phyloP scores from a whole-genome alignment of 2,329 filamentous ascomycete species.

The Lasiodiplodia sp. region DNA sequence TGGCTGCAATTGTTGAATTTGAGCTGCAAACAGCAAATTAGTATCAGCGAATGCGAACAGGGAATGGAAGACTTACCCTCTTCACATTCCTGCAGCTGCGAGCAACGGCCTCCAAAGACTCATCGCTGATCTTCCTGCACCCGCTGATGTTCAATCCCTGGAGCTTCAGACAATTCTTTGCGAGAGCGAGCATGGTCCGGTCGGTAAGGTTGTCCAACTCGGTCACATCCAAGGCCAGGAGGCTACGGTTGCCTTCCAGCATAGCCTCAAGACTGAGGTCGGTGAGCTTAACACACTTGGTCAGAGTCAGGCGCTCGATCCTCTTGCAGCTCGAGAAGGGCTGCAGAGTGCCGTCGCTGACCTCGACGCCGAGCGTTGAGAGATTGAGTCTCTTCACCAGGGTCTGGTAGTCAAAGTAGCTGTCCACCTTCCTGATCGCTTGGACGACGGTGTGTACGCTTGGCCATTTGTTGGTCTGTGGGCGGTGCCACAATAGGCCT shows the following conservation, averaged over 20 bases:
- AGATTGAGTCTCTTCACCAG: constrained; percentile 93
- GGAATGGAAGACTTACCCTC: constrained; percentile 63
- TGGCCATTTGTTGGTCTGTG: constrained; percentile 85
- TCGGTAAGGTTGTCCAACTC: constrained; percentile 82
- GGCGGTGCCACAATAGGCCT: constrained; percentile 92
- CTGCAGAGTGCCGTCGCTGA: constrained; percentile 89
- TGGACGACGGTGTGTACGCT: constrained; percentile 82
- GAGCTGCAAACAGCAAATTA: constrained; percentile 61
- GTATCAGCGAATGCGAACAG: not conserved
- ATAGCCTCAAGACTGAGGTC: constrained; percentile 83
- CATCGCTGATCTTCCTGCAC: constrained; percentile 84
- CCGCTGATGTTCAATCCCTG: constrained; percentile 93
- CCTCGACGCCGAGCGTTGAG: constrained; percentile 74
- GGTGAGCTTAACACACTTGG: constrained; percentile 84
- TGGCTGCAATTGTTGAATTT: constrained; percentile 95
- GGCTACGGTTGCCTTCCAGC: constrained; percentile 77
- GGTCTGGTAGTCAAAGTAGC: constrained; percentile 87
- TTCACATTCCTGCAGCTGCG: constrained; percentile 86
- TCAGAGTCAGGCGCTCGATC: constrained; percentile 90
- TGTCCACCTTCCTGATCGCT: constrained; percentile 74
- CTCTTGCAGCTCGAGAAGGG: constrained; percentile 86
- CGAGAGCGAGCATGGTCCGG: constrained; percentile 76
- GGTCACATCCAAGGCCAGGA: constrained; percentile 91
- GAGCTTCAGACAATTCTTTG: constrained; percentile 80
- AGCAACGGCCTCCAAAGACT: constrained; percentile 81